Base-by-base conservation (phyloP, 768 basidiomycete genomes). In the Panus rudis region DNA sequence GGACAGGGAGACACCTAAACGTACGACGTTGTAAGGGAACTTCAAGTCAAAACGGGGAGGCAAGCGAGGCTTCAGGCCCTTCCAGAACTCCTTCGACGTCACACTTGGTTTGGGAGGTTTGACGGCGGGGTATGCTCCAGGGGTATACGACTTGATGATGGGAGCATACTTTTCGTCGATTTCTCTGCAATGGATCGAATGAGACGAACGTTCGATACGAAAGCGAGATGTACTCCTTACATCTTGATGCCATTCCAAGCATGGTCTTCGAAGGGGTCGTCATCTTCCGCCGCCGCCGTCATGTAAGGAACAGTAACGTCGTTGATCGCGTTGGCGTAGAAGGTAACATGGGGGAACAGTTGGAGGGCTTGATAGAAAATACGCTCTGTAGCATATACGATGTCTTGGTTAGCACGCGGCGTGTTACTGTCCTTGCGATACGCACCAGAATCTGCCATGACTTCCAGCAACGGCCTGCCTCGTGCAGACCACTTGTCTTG, bases 261-360 rank as follows among this genome's bases (percentile, higher is more conserved):
- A 48, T 76, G 65, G 12, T 76, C 70, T 11, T 67, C 63, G 57
- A 90, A 91, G 0, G 77, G 71, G 59, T 93, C 84, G 47, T 72
- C 62, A 0, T 66, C 60, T 46, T 87, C 83, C 24, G 91, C 82
- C 6, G 79, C 78, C 6, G 85, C 77, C 1, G 87, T 90, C 13
- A 84, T 64, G 54, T 85, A 93, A 1, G 92, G 87, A 2, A 94
- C 91, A 1, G 90, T 90, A 3, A 66, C 44, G 52, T 93, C 91
- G 52, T 83, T 79, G 13, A 88, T 61, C 3, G 81, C 73, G 62
- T 92, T 93, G 2, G 88, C 92, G 48, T 87, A 93, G 39, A 93
- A 75, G 39, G 78, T 67, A 38, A 90, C 70, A 37, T 79, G 72
- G 26, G 76, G 64, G 57, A 94, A 94, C 28, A 67, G 63, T 0